Conservation (phyloP, 371 early-diverging fungal species). For the Aphelidium insulamus region DNA sequence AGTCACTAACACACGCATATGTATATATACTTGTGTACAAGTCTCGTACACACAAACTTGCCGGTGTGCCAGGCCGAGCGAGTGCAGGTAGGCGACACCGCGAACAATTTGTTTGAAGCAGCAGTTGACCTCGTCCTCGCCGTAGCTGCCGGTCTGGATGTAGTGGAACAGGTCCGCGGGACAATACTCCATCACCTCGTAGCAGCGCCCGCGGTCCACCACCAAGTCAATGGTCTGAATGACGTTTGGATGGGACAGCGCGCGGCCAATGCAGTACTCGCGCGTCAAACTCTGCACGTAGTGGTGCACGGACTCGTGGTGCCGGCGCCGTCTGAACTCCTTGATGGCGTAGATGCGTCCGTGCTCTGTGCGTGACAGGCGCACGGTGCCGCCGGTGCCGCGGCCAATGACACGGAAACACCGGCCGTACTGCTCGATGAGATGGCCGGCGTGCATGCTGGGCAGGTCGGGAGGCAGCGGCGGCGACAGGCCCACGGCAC, state of each 20-base stretch:
- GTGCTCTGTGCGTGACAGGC: slow-evolving; percentile 8
- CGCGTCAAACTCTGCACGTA: slow-evolving; percentile 58
- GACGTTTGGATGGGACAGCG: slow-evolving; percentile 60
- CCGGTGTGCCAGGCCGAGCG: slow-evolving; percentile 56
- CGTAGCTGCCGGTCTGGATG: slow-evolving; percentile 40
- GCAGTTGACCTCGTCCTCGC: slow-evolving; percentile 34
- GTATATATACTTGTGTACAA: no score
- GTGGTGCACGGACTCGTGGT: slow-evolving; percentile 24
- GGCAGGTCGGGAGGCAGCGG: no score
- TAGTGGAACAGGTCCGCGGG: slow-evolving; percentile 48
- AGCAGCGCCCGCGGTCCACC: slow-evolving; percentile 29
- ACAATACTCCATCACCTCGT: slow-evolving; percentile 59
- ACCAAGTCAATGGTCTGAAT: slow-evolving; percentile 61
- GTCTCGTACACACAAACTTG: no score
- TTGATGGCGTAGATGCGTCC: slow-evolving; percentile 12
- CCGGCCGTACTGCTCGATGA: no score
- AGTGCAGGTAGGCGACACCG: slow-evolving; percentile 46
- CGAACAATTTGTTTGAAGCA: slow-evolving; percentile 47
- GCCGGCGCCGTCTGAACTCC: slow-evolving; percentile 42
- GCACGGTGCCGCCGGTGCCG: slow-evolving; percentile 50
- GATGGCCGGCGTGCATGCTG: no score
- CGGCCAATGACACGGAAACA: slow-evolving; percentile 43
- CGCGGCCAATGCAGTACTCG: slow-evolving; percentile 61
- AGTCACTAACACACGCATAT: no score
- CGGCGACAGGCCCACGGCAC: no score